Evolutionary conservation across 106 monocot genomes (phyloP).

Genomic region (Cymbidium sinense): DNA sequence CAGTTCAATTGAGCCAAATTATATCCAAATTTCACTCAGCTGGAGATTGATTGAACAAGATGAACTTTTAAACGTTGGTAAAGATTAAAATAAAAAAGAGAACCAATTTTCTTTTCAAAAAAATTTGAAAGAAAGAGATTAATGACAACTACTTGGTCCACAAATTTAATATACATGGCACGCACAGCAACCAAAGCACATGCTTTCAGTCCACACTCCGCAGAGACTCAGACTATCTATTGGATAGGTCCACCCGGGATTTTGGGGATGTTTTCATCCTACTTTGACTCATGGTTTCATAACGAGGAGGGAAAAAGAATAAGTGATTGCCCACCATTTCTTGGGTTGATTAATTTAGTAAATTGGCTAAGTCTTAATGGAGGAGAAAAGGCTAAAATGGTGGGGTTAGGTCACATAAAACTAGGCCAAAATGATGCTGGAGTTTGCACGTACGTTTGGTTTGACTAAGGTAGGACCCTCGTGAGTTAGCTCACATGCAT

Average conservation of each 20-base stretch:
- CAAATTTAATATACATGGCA: not conserved
- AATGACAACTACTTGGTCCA: no score
- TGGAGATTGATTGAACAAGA: no score
- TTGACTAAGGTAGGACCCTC: not conserved
- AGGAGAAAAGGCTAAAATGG: not conserved
- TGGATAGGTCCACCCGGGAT: not conserved
- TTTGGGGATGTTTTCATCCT: slow-evolving; percentile 1
- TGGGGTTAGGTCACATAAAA: not conserved
- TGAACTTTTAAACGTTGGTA: no score
- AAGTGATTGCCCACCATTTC: slow-evolving; percentile 8
- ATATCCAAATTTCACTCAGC: not conserved
- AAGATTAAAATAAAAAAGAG: not conserved
- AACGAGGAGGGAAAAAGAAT: not conserved
- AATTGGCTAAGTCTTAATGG: not conserved
- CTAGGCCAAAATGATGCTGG: not conserved
- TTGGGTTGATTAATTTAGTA: slow-evolving; percentile 1
- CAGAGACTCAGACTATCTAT: not conserved
- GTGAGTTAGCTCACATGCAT: not conserved
- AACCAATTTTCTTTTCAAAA: not conserved
- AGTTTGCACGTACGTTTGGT: not conserved
- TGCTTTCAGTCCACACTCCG: not conserved
- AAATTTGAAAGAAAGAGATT: not conserved
- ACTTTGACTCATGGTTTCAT: slow-evolving; percentile 5
- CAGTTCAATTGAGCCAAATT: no score
- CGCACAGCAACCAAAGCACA: not conserved